Evolutionary conservation across 208 protist species (phyloP), one percentile per base, ranked within the genome.

Genomic region (Acanthamoeba castellanii): DNA sequence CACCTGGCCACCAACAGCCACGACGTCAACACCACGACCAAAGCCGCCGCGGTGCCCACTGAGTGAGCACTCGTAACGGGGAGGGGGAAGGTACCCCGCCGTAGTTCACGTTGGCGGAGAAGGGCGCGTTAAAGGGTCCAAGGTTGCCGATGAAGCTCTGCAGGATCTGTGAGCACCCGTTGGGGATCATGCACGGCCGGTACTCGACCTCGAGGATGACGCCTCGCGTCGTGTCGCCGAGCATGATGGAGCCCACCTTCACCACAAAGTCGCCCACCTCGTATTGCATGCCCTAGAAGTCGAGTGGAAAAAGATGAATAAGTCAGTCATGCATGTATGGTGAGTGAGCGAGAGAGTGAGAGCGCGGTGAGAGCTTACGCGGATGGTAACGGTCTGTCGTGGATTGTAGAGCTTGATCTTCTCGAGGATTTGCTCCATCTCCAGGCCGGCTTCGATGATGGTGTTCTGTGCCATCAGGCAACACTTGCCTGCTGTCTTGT

Each of bases 201-300:
- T 89, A 89, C 82, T 89, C 82, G 7, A 89, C 82, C 82, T 89
- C 82, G 14, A 89, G 52, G 3, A 89, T 25, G 32, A 89, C 50
- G 1, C 82, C 82, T 37, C 55, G 47, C 52, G 47, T 89, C 6
- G n/a, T 89, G 50, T 89, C 55, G 50, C 82, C 82, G 14, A 89
- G 82, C 82, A 66, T 89, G 82, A 89, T 66, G 82, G 82, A 89
- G 42, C 82, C 82, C 52, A 89, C 55, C 52, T 89, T 89, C 50
- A 89, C 82, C 42, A 59, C 52, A 89, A 89, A 89, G 82, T 89
- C 82, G 0, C 52, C 82, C 9, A 89, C 37, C 27, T 89, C 82
- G 50, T 89, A 89, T 47, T 89, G 82, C 47, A 89, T 68, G 42
- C 82, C 82, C 55, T 89, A 34, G 13, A 34, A 22, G 61, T 22